Base-by-base conservation (phyloP, 2,329 filamentous ascomycete genomes). In the Clonostachys sp. region DNA sequence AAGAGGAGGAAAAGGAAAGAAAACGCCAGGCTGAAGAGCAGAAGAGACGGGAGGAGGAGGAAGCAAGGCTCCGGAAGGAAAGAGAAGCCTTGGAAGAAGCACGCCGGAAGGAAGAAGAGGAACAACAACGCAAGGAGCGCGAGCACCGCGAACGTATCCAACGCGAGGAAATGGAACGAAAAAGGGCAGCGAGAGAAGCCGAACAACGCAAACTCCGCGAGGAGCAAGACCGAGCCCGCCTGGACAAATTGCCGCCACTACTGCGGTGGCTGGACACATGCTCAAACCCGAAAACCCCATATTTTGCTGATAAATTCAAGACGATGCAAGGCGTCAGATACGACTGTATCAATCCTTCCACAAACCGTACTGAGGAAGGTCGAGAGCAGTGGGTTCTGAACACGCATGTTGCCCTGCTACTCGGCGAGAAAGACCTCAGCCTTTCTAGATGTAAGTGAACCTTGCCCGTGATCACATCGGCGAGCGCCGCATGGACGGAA, bases 381-480 rank as follows among this genome's bases (percentile, higher is more conserved):
- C 74, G 81, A 44, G 82, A 85, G 54, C 80, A 82, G 54, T 86
- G 83, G 82, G 63, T 86, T 47, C 72, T 86, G 44, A 86, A 85
- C 55, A 80, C 77, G 4, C 78, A 85, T 48, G 81, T 78, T 44
- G 82, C 83, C 9, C 65, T 86, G 13, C 71, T 86, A 9, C 67
- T 86, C 2, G 83, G 83, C 13, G 81, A 85, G 56, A 84, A 83
- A 57, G 83, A 86, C 54, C 64, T 84, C 17, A 66, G 71, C 13
- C 70, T 86, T 4, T 77, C 79, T 13, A 70, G 73, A 68, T 85
- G 80, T 83, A 66, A 67, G 78, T 68, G 16, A 30, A 30, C 24
- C 24, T 14, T 6, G 18, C 10, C 10, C 24, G 20, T 14, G 24
- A 30, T 30, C 24, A 30, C 9, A 30, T 30, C 24, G 24, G 24